Conservation (phyloP, 2,329 filamentous ascomycete genomes). For the Chaetoscypha palmicola region DNA sequence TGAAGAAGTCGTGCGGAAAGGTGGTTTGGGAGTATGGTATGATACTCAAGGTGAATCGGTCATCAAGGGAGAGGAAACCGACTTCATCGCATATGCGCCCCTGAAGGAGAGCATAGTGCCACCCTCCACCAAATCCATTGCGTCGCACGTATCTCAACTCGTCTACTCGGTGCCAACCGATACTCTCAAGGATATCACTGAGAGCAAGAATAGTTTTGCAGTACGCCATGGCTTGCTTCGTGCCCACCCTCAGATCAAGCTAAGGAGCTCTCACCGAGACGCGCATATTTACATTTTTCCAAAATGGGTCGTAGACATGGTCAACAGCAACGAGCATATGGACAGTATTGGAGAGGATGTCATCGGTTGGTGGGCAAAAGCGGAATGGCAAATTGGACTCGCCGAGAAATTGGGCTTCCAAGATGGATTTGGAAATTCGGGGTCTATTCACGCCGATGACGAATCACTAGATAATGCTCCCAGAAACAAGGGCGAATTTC, state of each 20-base stretch:
- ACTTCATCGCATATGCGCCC: conserved; percentile 77
- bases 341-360: conserved; percentile 89
- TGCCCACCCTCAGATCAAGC: conserved; percentile 66
- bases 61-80: conserved; percentile 85
- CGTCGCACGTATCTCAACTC: conserved; percentile 65
- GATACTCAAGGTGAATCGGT: conserved; percentile 70
- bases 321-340: conserved; percentile 70
- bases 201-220: conserved; percentile 65
- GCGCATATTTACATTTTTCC: conserved; percentile 95
- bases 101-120: conserved; percentile 51
- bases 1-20: conserved; percentile 56
- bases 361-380: conserved; percentile 91
- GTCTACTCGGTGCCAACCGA: conserved; percentile 86
- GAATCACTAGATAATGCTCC: conserved; percentile 25
- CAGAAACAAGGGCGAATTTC: conserved; percentile 26
- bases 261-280: conserved; percentile 80
- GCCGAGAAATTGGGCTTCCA: conserved; percentile 69
- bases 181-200: conserved; percentile 75
- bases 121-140: conserved; percentile 56
- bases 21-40: conserved; percentile 86
- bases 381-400: conserved; percentile 80
- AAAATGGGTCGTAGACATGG: conserved; percentile 81
- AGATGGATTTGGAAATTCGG: conserved; percentile 50
- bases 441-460: conserved; percentile 34
- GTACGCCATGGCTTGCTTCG: conserved; percentile 70